phyloP scores from a whole-genome alignment of 2,329 filamentous ascomycete species.

The Trichoderma hamatum region DNA sequence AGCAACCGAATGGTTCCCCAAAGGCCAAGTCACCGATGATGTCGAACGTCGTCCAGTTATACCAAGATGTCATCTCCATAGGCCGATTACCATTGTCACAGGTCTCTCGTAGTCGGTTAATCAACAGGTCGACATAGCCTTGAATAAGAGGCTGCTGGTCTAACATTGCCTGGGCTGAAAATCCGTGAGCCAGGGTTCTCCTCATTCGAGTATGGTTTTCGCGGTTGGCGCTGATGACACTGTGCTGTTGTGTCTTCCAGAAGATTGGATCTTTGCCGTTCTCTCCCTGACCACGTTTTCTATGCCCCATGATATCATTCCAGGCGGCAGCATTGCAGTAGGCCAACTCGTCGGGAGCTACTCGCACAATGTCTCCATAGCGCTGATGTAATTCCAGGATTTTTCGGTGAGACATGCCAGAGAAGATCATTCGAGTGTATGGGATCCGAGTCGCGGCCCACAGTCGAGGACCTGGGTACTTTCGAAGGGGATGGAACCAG shows the following conservation, averaged over 20 bases:
- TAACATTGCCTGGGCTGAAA: slow-evolving; percentile 37
- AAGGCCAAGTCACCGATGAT: slow-evolving; percentile 38
- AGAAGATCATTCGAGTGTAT: slow-evolving; percentile 2
- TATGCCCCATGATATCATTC: slow-evolving; percentile 31
- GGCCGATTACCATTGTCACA: slow-evolving; percentile 20
- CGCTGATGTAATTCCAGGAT: slow-evolving; percentile 6
- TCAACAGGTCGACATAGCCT: slow-evolving; percentile 35
- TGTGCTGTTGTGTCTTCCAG: slow-evolving; percentile 3
- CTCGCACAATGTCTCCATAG: slow-evolving; percentile 21
- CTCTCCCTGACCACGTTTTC: slow-evolving; percentile 27
- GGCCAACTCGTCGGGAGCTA: slow-evolving; percentile 15
- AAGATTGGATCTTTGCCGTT: slow-evolving; percentile 26
- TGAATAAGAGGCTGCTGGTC: slow-evolving; percentile 38
- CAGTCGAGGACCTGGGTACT: slow-evolving; percentile 17
- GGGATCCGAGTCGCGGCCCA: slow-evolving; percentile 14
- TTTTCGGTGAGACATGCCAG: background rate
- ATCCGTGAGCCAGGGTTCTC: slow-evolving; percentile 35
- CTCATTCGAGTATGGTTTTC: slow-evolving; percentile 33
- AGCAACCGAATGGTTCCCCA: slow-evolving; percentile 37
- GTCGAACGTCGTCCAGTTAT: slow-evolving; percentile 38
- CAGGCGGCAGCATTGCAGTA: slow-evolving; percentile 22
- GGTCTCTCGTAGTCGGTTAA: slow-evolving; percentile 31
- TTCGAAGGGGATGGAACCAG: slow-evolving; percentile 25
- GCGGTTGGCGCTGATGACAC: slow-evolving; percentile 30
- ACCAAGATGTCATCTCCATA: slow-evolving; percentile 36